Conservation (phyloP, 805 yeast species). For the Citeromyces nyonsensis region DNA sequence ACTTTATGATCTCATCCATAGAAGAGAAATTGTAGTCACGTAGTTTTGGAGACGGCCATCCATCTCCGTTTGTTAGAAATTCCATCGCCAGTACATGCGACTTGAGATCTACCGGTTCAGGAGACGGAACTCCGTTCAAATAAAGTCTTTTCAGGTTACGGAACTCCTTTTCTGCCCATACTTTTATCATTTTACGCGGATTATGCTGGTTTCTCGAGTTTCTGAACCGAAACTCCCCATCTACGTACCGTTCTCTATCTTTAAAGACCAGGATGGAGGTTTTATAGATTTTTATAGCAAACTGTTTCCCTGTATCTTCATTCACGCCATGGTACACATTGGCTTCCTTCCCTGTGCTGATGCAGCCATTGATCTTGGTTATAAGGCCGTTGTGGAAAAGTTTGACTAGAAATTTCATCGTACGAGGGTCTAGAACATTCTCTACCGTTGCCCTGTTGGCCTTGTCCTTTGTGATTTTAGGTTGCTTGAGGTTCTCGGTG, state of each 20-base stretch:
- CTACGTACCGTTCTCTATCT: constrained; percentile 90
- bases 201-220: constrained; percentile 75
- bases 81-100: constrained; percentile 94
- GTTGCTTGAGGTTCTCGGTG: constrained; percentile 43
- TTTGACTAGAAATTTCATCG: constrained; percentile 68
- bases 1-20: constrained; percentile 46
- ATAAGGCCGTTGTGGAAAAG: constrained; percentile 74
- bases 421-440: constrained; percentile 91
- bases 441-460: constrained; percentile 95
- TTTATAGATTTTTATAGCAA: constrained; percentile 87
- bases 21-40: constrained; percentile 68
- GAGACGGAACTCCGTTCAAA: constrained; percentile 75
- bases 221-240: constrained; percentile 89
- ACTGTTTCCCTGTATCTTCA: constrained; percentile 32
- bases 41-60: constrained; percentile 83
- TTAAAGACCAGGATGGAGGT: constrained; percentile 95
- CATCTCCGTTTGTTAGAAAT: constrained; percentile 60
- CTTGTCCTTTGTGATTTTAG: constrained; percentile 58
- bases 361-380: constrained; percentile 80
- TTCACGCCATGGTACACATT: constrained; percentile 78
- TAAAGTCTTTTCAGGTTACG: constrained; percentile 77
- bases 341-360: constrained; percentile 97
- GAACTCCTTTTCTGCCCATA: constrained; percentile 98
- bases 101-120: constrained; percentile 80
- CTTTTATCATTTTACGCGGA: constrained; percentile 92